A percentile compares a stretch with the other conserved stretches of the same genome.
These are phyloP conservation scores for Jaapia argillacea DNA, from an alignment of 768 basidiomycete species.

Conservation along the genomic window DNA sequence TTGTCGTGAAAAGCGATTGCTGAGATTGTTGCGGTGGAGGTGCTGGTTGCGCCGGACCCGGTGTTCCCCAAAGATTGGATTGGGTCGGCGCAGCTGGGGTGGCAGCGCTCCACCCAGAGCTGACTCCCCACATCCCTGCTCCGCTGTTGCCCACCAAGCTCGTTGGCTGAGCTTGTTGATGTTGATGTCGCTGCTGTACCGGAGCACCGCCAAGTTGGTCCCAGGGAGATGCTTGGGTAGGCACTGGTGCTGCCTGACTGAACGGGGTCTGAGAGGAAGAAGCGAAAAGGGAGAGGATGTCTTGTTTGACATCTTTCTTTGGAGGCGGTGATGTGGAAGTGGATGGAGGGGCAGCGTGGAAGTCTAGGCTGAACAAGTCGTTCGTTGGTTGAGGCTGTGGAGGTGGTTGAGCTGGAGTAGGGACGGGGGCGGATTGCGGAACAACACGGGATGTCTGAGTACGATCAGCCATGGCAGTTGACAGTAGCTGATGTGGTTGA, in stretches of 20 bases:
- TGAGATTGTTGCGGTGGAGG: conserved; percentile 6
- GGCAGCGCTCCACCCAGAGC: conserved; percentile 49
- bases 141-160: conserved; percentile 45
- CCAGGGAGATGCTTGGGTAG: conserved; percentile 16
- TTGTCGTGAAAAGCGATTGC: conserved; percentile 25
- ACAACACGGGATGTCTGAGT: conserved; percentile 9
- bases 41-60: not conserved
- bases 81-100: conserved; percentile 18
- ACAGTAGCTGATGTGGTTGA: conserved; percentile 48
- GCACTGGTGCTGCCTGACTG: conserved; percentile 13
- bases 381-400: conserved; percentile 30
- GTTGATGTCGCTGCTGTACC: too few species aligned
- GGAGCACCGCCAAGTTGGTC: conserved; percentile 13
- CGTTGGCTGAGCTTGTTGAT: not conserved
- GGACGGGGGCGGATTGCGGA: conserved; percentile 6
- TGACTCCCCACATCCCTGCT: conserved; percentile 54
- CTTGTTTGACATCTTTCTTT: conserved; percentile 70
- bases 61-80: conserved; percentile 24
- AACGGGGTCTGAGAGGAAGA: conserved; percentile 29
- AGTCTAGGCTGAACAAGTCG: conserved; percentile 81
- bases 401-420: conserved; percentile 6
- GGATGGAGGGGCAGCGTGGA: conserved; percentile 48
- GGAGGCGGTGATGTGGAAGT: conserved; percentile 22
- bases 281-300: conserved; percentile 79
- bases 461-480: conserved; percentile 16